Evolutionary conservation across 2,329 filamentous ascomycete species (phyloP).

Genomic region (Aspergillus unguis): DNA sequence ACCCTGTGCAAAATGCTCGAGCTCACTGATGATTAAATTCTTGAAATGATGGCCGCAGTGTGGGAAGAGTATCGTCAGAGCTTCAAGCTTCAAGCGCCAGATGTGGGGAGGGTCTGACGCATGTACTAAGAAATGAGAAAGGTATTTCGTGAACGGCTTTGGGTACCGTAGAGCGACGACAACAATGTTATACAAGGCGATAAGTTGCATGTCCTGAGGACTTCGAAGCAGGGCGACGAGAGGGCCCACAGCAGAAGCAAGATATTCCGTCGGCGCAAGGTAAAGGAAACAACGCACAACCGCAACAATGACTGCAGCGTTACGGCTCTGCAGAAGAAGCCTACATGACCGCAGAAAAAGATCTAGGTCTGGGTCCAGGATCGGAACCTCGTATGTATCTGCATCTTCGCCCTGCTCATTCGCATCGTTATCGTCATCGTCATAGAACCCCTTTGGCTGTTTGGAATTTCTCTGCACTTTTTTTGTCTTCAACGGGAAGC

Average conservation of each 20-base stretch:
- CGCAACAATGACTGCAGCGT: constrained; percentile 85
- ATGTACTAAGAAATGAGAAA: constrained; percentile 83
- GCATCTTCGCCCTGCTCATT: constrained; percentile 43
- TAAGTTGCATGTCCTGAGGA: constrained; percentile 80
- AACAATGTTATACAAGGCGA: constrained; percentile 91
- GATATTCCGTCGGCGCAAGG: constrained; percentile 74
- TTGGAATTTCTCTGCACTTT: constrained; percentile 51
- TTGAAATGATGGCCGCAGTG: constrained; percentile 72
- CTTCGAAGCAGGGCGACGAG: constrained; percentile 80
- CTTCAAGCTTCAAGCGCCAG: constrained; percentile 88
- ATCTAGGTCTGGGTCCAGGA: constrained; percentile 77
- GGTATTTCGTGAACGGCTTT: constrained; percentile 78
- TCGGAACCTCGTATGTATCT: constrained; percentile 52
- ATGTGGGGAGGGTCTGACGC: constrained; percentile 75
- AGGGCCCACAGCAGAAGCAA: constrained; percentile 73
- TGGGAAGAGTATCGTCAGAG: constrained; percentile 87
- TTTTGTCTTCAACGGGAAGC: constrained; percentile 70
- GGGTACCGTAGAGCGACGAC: constrained; percentile 79
- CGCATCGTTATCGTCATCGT: constrained; percentile 56
- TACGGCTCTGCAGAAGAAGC: constrained; percentile 86
- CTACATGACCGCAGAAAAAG: constrained; percentile 75
- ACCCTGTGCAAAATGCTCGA: constrained; percentile 85
- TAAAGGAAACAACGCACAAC: constrained; percentile 82
- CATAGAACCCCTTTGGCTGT: constrained; percentile 74
- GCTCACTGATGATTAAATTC: constrained; percentile 82